These are phyloP conservation scores for Trichoderma sp. DNA, from an alignment of 2,329 filamentous ascomycete species.

Conservation along the genomic window DNA sequence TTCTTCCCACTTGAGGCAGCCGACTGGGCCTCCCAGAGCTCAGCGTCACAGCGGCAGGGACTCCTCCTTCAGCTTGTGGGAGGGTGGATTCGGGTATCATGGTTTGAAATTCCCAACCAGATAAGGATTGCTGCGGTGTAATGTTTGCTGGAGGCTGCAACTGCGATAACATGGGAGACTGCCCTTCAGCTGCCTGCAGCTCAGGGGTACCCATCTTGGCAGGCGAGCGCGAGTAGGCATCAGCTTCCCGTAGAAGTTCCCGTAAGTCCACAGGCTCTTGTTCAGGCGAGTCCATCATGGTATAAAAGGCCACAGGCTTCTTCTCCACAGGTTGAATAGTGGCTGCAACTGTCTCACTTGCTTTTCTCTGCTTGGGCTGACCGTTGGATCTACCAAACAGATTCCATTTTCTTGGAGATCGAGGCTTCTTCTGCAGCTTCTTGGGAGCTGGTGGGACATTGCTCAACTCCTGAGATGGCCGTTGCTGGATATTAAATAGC, in stretches of 20 bases:
- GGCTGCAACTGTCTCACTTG: slow-evolving; percentile 46
- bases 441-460: slow-evolving; percentile 43
- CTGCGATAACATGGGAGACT: background rate
- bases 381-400: slow-evolving; percentile 60
- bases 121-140: background rate
- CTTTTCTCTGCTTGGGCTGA: slow-evolving; percentile 40
- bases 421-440: slow-evolving; percentile 58
- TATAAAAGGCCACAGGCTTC: slow-evolving; percentile 61
- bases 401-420: slow-evolving; percentile 64
- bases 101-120: background rate
- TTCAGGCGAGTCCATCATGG: slow-evolving; percentile 62
- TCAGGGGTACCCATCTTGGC: slow-evolving; percentile 16
- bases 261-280: slow-evolving; percentile 45
- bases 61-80: background rate
- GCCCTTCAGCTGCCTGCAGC: background rate
- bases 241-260: slow-evolving; percentile 54
- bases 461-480: slow-evolving; percentile 37
- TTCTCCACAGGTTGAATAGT: slow-evolving; percentile 52
- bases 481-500: slow-evolving; percentile 42
- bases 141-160: background rate
- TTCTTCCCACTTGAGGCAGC: slow-evolving; percentile 79
- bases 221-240: slow-evolving; percentile 37
- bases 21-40: slow-evolving; percentile 51
- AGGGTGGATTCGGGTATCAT: background rate
- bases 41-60: slow-evolving; percentile 11